Conservation (phyloP, 2,329 filamentous ascomycete genomes). For the Colletotrichum sp. region DNA sequence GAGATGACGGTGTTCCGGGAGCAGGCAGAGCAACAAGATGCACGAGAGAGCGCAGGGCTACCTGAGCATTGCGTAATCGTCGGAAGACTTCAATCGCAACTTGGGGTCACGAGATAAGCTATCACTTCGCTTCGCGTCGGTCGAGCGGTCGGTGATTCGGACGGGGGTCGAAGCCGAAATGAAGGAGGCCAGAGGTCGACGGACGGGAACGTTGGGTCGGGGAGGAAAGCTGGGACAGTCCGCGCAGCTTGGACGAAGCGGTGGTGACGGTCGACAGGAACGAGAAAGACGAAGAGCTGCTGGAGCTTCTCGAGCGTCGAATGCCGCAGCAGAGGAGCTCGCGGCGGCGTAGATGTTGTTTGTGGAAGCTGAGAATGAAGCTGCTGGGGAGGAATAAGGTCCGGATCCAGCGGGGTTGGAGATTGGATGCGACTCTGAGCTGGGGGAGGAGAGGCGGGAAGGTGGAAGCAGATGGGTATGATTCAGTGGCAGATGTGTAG, state of each 20-base stretch:
- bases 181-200: not conserved
- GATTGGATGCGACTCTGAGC: not conserved
- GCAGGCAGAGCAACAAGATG: not conserved
- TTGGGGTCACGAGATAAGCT: not conserved
- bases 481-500: not conserved
- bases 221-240: not conserved
- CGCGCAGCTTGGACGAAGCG: not conserved
- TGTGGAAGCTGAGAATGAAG: not conserved
- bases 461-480: not conserved
- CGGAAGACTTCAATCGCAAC: not conserved
- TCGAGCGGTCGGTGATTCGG: not conserved
- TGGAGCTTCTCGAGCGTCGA: not conserved
- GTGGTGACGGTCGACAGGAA: not conserved
- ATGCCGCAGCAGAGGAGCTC: not conserved
- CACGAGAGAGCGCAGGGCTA: not conserved
- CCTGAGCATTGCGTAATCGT: conserved; percentile 13
- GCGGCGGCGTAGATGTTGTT: not conserved
- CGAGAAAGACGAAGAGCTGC: not conserved
- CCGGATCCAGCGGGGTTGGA: conserved; percentile 15
- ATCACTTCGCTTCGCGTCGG: not conserved
- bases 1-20: not conserved
- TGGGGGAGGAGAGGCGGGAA: not conserved
- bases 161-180: conserved; percentile 5
- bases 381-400: not conserved
- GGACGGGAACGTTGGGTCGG: not conserved